A percentile compares a stretch with the other conserved stretches of the same genome.
Conservation (phyloP, 2,329 filamentous ascomycete species). For the Hirsutella rhossiliensis region DNA sequence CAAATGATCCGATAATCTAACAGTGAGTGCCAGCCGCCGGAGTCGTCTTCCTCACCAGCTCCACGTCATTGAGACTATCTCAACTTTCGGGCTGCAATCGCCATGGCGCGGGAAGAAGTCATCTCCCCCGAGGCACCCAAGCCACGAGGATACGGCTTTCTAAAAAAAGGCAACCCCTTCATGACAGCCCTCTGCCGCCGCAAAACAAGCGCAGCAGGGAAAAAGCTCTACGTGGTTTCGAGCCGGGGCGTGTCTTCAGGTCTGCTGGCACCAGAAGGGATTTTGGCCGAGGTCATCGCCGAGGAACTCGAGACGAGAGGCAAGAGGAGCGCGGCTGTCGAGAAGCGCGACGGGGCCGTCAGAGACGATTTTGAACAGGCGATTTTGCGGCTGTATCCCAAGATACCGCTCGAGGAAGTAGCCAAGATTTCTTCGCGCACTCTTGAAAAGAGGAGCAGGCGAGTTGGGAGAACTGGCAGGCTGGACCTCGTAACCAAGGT, state of each 20-base stretch:
- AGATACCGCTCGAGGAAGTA: conserved; percentile 9
- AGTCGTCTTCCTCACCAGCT: not conserved
- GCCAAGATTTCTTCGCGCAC: conserved; percentile 25
- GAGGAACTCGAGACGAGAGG: conserved; percentile 17
- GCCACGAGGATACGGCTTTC: conserved; percentile 26
- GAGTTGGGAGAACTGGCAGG: conserved; percentile 32
- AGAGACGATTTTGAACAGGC: conserved; percentile 19
- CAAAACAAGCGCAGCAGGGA: conserved; percentile 18
- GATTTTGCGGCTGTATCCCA: conserved; percentile 10
- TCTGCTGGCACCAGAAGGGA: conserved; percentile 23
- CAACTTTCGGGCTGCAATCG: too few species aligned
- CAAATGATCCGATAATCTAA: too few species aligned
- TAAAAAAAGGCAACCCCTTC: conserved; percentile 29
- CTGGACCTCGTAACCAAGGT: conserved; percentile 26
- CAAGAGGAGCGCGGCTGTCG: conserved; percentile 17
- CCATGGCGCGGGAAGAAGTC: conserved; percentile 6
- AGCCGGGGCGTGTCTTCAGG: conserved; percentile 15
- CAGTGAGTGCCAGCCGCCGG: not conserved
- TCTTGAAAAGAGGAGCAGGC: conserved; percentile 30
- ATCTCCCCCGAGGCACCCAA: conserved; percentile 16
- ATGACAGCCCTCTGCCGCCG: conserved; percentile 27
- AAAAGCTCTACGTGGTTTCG: conserved; percentile 24
- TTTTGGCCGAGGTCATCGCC: conserved; percentile 16
- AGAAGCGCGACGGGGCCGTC: conserved; percentile 20
- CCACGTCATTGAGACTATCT: too few species aligned